A percentile compares a stretch with the other conserved stretches of the same genome.
Conservation (phyloP, 2,329 filamentous ascomycete genomes). For the Microdochium bolleyi region DNA sequence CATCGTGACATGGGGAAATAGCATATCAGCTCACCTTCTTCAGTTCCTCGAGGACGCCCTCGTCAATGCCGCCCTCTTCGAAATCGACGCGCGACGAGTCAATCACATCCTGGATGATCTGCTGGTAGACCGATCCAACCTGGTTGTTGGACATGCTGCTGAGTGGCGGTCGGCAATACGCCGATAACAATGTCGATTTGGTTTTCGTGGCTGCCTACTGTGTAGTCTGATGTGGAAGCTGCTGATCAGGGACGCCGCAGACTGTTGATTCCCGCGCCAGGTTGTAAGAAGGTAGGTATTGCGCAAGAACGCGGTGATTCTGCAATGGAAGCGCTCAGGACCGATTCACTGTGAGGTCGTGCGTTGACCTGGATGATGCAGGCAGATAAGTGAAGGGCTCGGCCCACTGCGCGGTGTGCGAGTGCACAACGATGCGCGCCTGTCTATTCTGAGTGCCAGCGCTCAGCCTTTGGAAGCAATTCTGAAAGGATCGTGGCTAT, state of each 20-base stretch:
- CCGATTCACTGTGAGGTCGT: no score
- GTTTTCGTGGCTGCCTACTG: conserved; percentile 1
- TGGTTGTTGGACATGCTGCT: conserved; percentile 48
- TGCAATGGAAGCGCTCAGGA: no score
- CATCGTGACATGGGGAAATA: background rate
- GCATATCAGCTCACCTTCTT: conserved; percentile 60
- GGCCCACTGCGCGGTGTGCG: no score
- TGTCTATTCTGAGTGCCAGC: background rate
- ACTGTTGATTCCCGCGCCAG: no score
- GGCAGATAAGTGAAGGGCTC: no score
- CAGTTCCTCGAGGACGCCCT: conserved; percentile 78
- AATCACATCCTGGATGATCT: conserved; percentile 78
- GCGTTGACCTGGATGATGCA: no score
- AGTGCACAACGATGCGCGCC: no score
- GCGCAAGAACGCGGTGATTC: no score
- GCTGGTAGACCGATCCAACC: conserved; percentile 72
- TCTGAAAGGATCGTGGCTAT: background rate
- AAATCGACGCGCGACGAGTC: conserved; percentile 90
- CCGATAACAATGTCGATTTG: conserved; percentile 1
- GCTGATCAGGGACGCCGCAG: no score
- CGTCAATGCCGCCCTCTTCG: conserved; percentile 90
- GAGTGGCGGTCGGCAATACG: background rate
- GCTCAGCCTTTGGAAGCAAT: background rate
- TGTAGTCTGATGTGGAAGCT: background rate
- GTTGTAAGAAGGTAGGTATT: no score